Evolutionary conservation across 2,329 filamentous ascomycete species (phyloP).

Genomic region (Ceratocystis variospora): DNA sequence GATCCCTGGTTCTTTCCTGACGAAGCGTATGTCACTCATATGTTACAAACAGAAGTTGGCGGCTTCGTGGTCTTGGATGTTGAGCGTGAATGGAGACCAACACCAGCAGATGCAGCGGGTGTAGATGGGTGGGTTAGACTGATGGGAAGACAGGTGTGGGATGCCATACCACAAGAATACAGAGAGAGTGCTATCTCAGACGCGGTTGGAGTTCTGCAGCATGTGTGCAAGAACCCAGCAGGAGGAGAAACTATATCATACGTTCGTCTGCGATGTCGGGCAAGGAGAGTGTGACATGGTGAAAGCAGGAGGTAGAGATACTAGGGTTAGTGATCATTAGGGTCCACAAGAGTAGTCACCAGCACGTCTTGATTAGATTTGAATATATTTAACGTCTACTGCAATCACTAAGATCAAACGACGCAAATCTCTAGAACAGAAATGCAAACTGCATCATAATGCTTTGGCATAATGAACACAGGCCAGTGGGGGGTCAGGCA

Average conservation of each 20-base stretch:
- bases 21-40: constrained; percentile 40
- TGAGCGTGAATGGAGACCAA: constrained; percentile 53
- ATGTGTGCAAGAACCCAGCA: constrained; percentile 33
- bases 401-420: too few species aligned
- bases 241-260: constrained; percentile 43
- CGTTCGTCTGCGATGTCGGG: constrained; percentile 39
- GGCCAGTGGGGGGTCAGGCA: not conserved
- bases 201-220: constrained; percentile 40
- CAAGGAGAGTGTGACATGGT: constrained; percentile 31
- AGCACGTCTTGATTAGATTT: too few species aligned
- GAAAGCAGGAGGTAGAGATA: too few species aligned
- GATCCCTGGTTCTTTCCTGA: constrained; percentile 63
- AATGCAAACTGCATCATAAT: too few species aligned
- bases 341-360: too few species aligned
- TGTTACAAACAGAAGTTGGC: constrained; percentile 32
- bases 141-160: constrained; percentile 47
- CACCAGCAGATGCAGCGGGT: constrained; percentile 42
- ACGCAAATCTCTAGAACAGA: too few species aligned
- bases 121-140: constrained; percentile 52
- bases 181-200: constrained; percentile 42
- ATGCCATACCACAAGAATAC: constrained; percentile 34
- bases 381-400: too few species aligned
- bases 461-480: not conserved
- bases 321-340: not conserved
- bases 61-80: constrained; percentile 38